Evolutionary conservation across 2,329 filamentous ascomycete genomes (phyloP).

Genomic region (Fusarium sp.): DNA sequence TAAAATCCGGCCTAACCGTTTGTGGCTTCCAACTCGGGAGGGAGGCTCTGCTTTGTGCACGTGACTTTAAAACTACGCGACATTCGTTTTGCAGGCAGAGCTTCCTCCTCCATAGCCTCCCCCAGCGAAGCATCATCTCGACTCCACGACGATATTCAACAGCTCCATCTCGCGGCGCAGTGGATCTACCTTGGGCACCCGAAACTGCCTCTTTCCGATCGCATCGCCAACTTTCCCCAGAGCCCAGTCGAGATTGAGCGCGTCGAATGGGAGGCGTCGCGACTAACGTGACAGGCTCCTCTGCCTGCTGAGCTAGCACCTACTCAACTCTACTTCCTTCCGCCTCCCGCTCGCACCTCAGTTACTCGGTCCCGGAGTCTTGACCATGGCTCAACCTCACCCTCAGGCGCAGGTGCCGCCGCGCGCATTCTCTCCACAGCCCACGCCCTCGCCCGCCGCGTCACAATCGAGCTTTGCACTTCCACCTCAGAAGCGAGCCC

Average conservation of each 20-base stretch:
- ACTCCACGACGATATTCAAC: conserved; percentile 42
- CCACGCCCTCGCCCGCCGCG: conserved; percentile 70
- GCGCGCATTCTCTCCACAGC: conserved; percentile 71
- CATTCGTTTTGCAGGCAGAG: conserved; percentile 46
- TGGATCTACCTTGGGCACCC: conserved; percentile 19
- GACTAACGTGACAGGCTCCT: conserved; percentile 62
- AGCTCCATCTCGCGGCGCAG: conserved; percentile 38
- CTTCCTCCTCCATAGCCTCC: conserved; percentile 47
- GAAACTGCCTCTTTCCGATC: conserved; percentile 9
- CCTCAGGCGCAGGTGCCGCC: conserved; percentile 58
- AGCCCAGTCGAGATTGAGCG: conserved; percentile 39
- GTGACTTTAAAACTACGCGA: conserved; percentile 60
- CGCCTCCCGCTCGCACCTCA: conserved; percentile 16
- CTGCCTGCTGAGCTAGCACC: conserved; percentile 58
- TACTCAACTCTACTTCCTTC: conserved; percentile 21
- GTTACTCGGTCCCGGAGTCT: conserved; percentile 12
- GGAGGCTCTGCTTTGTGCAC: conserved; percentile 48
- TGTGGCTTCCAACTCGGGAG: neutral
- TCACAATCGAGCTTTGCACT: conserved; percentile 66
- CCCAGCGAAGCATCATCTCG: conserved; percentile 42
- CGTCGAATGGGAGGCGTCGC: conserved; percentile 62
- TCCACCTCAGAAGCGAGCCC: conserved; percentile 76
- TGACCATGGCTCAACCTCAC: conserved; percentile 71
- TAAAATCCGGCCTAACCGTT: conserved; percentile 42
- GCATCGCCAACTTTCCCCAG: conserved; percentile 27